phyloP scores from a whole-genome alignment of 345 rosid genomes.

The Erodium maritimum region DNA sequence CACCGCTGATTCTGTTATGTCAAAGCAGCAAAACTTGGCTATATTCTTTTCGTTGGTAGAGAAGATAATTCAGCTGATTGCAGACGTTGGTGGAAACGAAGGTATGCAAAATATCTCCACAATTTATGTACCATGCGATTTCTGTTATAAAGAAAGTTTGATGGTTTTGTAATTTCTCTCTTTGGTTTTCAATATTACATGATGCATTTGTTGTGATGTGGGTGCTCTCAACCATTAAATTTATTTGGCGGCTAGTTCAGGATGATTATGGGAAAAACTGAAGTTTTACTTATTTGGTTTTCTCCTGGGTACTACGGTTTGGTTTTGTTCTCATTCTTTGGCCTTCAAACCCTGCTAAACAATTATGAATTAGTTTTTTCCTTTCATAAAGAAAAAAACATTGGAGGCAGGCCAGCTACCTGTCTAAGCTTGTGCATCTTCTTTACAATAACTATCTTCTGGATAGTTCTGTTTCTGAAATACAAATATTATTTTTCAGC shows the following conservation, averaged over 20 bases:
- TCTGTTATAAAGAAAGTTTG: neutral
- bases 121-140: neutral
- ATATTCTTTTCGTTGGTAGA: constrained; percentile 68
- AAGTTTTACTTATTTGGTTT: neutral
- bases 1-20: constrained; percentile 30
- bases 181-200: neutral
- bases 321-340: neutral
- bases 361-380: too few relatives aligned
- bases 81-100: constrained; percentile 43
- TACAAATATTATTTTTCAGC: neutral
- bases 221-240: neutral
- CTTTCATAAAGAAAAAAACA: too few relatives aligned
- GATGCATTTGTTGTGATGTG: neutral
- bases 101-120: constrained; percentile 20
- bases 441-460: too few relatives aligned
- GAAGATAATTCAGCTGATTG: constrained; percentile 56
- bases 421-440: too few relatives aligned
- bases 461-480: too few relatives aligned
- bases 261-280: neutral
- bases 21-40: constrained; percentile 55
- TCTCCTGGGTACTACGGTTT: neutral
- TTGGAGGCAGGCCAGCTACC: too few relatives aligned
- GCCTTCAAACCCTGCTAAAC: neutral
- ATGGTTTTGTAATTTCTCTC: neutral
- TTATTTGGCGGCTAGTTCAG: too few relatives aligned